A percentile compares a stretch with the other conserved stretches of the same genome.
phyloP scores from a whole-genome alignment of 192 early-diverging fungal genomes.

The Backusella mclennaniae region DNA sequence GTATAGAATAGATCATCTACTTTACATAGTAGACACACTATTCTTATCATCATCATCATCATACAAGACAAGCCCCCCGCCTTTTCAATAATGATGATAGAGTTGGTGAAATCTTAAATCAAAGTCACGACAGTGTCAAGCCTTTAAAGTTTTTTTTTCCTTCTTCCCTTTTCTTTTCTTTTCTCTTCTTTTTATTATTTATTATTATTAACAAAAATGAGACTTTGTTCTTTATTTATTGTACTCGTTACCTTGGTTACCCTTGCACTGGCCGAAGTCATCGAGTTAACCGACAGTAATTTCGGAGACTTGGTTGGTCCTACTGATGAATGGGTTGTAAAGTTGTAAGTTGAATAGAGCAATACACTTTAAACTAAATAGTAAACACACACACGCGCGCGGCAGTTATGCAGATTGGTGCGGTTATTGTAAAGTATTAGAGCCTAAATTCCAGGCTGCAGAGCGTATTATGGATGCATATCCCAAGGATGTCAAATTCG shows the following conservation, averaged over 20 bases:
- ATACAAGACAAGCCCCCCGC: too few relatives aligned
- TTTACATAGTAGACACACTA: too few relatives aligned
- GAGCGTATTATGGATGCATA: background rate
- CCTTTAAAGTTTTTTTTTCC: background rate
- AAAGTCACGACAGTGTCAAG: slow-evolving; percentile 6
- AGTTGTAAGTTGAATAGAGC: slow-evolving; percentile 23
- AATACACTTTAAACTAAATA: background rate
- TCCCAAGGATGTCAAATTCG: slow-evolving; percentile 10
- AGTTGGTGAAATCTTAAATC: background rate
- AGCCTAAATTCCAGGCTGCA: slow-evolving; percentile 10
- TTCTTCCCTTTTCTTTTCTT: background rate
- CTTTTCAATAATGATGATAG: too few relatives aligned
- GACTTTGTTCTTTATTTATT: background rate
- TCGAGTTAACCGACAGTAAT: slow-evolving; percentile 18
- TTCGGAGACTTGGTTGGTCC: slow-evolving; percentile 16
- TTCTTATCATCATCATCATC: too few relatives aligned
- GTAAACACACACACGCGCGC: too few relatives aligned
- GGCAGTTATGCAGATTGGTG: slow-evolving; percentile 35
- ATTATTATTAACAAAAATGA: background rate
- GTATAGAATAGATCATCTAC: too few relatives aligned
- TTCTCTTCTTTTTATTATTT: background rate
- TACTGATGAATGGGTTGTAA: slow-evolving; percentile 25
- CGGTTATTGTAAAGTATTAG: slow-evolving; percentile 28
- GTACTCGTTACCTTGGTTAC: background rate
- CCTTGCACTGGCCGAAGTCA: background rate